These are phyloP conservation scores for Kodamaea derodonti DNA, from an alignment of 1,139 yeast species.

Conservation along the genomic window DNA sequence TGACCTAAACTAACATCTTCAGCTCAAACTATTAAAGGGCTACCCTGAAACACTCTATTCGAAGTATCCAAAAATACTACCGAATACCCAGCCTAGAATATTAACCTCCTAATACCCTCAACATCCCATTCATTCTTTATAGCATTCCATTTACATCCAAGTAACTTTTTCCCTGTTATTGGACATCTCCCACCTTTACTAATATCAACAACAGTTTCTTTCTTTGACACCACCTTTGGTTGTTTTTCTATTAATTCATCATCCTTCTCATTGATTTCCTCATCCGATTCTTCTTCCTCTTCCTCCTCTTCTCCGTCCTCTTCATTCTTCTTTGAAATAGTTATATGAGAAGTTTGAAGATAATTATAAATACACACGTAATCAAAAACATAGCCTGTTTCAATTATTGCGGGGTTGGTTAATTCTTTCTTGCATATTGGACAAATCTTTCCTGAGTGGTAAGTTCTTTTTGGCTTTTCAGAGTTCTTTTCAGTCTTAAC, in stretches of 20 bases:
- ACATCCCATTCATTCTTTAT: constrained; percentile 64
- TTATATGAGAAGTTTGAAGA: constrained; percentile 46
- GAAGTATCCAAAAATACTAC: too few species aligned
- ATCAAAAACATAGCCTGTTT: constrained; percentile 89
- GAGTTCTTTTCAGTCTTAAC: constrained; percentile 6
- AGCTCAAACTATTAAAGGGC: too few species aligned
- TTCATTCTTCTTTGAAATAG: constrained; percentile 18
- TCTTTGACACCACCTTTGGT: not conserved
- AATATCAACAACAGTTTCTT: constrained; percentile 16
- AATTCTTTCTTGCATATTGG: constrained; percentile 69
- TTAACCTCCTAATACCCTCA: constrained; percentile 68
- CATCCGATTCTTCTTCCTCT: constrained; percentile 16
- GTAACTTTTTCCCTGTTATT: constrained; percentile 65
- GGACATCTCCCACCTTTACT: constrained; percentile 79
- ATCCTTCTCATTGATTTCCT: constrained; percentile 16
- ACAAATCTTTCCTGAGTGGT: constrained; percentile 45
- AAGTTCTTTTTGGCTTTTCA: constrained; percentile 13
- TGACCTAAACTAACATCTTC: too few species aligned
- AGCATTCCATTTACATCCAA: constrained; percentile 68
- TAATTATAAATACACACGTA: constrained; percentile 78
- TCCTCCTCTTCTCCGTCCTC: constrained; percentile 9
- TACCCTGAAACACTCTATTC: too few species aligned
- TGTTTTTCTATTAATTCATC: constrained; percentile 12
- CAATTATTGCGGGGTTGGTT: constrained; percentile 80
- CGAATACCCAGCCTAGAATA: too few species aligned